These are phyloP conservation scores for Halenospora varia DNA, from an alignment of 495 filamentous ascomycete species.

Conservation along the genomic window DNA sequence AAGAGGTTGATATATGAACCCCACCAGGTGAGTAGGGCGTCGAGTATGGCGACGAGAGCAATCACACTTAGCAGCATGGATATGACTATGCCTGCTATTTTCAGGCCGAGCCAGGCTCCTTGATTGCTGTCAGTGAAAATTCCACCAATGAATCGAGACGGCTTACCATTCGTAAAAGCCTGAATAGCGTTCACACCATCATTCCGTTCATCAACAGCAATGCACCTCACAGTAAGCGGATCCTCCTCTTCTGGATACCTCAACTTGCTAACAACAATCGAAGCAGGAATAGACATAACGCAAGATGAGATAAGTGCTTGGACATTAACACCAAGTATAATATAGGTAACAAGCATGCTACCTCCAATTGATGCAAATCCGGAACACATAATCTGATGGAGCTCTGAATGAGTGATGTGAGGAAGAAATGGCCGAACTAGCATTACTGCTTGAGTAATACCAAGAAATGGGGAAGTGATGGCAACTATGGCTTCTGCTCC, in stretches of 20 bases:
- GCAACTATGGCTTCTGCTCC: slow-evolving; percentile 87
- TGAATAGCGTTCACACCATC: slow-evolving; percentile 71
- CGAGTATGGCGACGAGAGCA: slow-evolving; percentile 65
- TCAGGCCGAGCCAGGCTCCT: slow-evolving; percentile 73
- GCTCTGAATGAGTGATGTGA: slow-evolving; percentile 74
- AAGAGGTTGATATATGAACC: slow-evolving; percentile 75
- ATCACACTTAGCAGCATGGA: slow-evolving; percentile 78
- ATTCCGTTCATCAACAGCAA: slow-evolving; percentile 71
- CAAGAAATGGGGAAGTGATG: slow-evolving; percentile 85
- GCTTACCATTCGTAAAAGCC: slow-evolving; percentile 80
- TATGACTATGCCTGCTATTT: slow-evolving; percentile 80
- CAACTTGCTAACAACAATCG: slow-evolving; percentile 76
- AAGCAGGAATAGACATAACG: slow-evolving; percentile 88
- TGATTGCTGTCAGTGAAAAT: neutral
- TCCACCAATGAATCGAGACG: no score
- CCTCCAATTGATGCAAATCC: slow-evolving; percentile 58
- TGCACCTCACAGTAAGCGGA: slow-evolving; percentile 68
- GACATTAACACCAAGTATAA: slow-evolving; percentile 70
- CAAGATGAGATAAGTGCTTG: slow-evolving; percentile 80
- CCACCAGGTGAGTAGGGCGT: slow-evolving; percentile 84
- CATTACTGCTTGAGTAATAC: slow-evolving; percentile 88
- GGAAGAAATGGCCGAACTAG: slow-evolving; percentile 78
- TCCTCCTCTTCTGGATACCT: slow-evolving; percentile 83
- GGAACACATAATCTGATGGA: slow-evolving; percentile 85
- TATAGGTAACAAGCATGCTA: slow-evolving; percentile 76